Conservation (phyloP, 2,329 filamentous ascomycete species). For the Curvularia verruculosa region DNA sequence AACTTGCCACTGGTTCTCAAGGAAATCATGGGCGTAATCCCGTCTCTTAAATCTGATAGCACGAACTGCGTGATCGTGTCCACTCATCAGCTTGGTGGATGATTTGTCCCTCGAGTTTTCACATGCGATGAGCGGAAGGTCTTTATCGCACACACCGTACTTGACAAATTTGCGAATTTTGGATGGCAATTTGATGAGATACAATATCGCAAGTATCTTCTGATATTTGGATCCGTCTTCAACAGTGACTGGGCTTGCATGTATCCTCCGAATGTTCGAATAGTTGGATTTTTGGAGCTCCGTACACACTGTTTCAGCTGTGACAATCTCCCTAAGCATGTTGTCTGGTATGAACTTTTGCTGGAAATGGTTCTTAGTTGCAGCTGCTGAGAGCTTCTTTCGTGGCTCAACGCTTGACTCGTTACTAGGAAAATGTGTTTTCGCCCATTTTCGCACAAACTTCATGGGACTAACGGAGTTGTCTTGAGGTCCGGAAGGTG, state of each 20-base stretch:
- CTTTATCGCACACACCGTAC: not conserved
- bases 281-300: not conserved
- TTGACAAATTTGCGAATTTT: not conserved
- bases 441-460: not conserved
- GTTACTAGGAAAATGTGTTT: not conserved
- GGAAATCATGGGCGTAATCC: not conserved
- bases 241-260: not conserved
- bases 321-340: not conserved
- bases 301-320: not conserved
- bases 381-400: not conserved
- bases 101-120: not conserved
- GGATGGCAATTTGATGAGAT: not conserved
- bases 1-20: not conserved
- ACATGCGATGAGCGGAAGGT: not conserved
- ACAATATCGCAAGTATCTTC: not conserved
- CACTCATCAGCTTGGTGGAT: not conserved
- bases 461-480: not conserved
- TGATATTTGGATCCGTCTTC: not conserved
- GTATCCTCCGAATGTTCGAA: not conserved
- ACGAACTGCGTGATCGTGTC: not conserved
- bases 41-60: not conserved
- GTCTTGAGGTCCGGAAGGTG: not conserved
- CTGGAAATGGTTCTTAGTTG: not conserved
- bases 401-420: not conserved
- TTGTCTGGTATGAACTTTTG: not conserved